phyloP scores from a whole-genome alignment of 1,284 basidiomycete genomes.

The Rhodotorula sp. region DNA sequence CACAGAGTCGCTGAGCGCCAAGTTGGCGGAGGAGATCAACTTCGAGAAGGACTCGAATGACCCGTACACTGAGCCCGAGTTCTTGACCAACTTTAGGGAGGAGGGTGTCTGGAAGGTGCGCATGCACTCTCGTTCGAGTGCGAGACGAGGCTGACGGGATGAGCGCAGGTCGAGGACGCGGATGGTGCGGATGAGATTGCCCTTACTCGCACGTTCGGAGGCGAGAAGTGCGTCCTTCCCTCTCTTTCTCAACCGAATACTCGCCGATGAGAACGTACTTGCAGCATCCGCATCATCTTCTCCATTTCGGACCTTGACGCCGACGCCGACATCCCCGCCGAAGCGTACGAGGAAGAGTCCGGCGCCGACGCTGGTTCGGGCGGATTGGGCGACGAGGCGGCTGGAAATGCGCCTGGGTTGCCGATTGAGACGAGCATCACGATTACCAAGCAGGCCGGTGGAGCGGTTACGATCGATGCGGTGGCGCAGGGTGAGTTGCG shows the following conservation, averaged over 20 bases:
- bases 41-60: constrained; percentile 71
- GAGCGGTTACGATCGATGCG: constrained; percentile 75
- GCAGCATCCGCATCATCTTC: constrained; percentile 74
- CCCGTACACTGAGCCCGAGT: constrained; percentile 61
- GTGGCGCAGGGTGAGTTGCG: constrained; percentile 58
- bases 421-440: constrained; percentile 75
- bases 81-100: constrained; percentile 70
- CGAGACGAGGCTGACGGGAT: not conserved
- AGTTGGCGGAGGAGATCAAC: constrained; percentile 75
- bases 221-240: constrained; percentile 69
- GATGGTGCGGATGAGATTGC: constrained; percentile 77
- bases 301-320: constrained; percentile 72
- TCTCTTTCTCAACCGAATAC: not conserved
- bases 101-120: constrained; percentile 72
- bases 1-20: constrained; percentile 62
- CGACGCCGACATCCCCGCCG: constrained; percentile 41
- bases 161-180: constrained; percentile 64
- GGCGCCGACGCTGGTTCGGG: constrained; percentile 47
- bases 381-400: constrained; percentile 36
- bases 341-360: constrained; percentile 49
- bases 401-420: constrained; percentile 47
- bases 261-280: not conserved
- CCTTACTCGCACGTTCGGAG: constrained; percentile 79
- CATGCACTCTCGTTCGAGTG: constrained; percentile 10
- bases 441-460: constrained; percentile 67